Conservation (phyloP, 1,284 basidiomycete species). For the Rhizoctonia solani region DNA sequence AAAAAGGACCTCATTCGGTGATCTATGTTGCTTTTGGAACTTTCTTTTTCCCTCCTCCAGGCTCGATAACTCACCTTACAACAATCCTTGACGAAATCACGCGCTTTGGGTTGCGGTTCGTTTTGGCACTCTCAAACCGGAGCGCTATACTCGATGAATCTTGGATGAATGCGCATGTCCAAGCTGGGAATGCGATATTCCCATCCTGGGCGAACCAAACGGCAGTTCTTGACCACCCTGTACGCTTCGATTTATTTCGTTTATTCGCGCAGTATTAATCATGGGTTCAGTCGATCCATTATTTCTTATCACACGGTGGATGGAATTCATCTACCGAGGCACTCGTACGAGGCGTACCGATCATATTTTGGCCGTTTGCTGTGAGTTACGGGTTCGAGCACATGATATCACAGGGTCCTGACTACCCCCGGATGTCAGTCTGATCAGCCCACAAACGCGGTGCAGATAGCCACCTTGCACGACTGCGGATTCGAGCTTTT, state of each 20-base stretch:
- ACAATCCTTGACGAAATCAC: slow-evolving; percentile 19
- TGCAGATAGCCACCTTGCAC: background rate
- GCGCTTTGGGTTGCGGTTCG: background rate
- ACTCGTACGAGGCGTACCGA: too few relatives aligned
- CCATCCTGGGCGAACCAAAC: slow-evolving; percentile 21
- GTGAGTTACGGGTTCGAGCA: too few relatives aligned
- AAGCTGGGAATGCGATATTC: slow-evolving; percentile 20
- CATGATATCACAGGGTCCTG: too few relatives aligned
- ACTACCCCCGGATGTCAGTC: too few relatives aligned
- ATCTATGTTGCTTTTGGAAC: slow-evolving; percentile 33
- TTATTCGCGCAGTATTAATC: too few relatives aligned
- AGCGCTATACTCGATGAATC: background rate
- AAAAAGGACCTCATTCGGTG: slow-evolving; percentile 4
- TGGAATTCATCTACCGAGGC: too few relatives aligned
- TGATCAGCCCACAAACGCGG: slow-evolving; percentile 19
- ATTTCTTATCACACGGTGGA: too few relatives aligned
- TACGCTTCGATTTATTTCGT: too few relatives aligned
- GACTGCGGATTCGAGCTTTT: slow-evolving; percentile 26
- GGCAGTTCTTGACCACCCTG: too few relatives aligned
- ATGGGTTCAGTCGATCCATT: too few relatives aligned
- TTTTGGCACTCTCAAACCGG: background rate
- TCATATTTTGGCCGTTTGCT: too few relatives aligned
- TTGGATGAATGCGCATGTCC: background rate
- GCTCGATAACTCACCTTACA: background rate
- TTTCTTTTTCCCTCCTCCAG: slow-evolving; percentile 3